Evolutionary conservation across 2,329 filamentous ascomycete species (phyloP).

Genomic region (Aspergillus sergii): DNA sequence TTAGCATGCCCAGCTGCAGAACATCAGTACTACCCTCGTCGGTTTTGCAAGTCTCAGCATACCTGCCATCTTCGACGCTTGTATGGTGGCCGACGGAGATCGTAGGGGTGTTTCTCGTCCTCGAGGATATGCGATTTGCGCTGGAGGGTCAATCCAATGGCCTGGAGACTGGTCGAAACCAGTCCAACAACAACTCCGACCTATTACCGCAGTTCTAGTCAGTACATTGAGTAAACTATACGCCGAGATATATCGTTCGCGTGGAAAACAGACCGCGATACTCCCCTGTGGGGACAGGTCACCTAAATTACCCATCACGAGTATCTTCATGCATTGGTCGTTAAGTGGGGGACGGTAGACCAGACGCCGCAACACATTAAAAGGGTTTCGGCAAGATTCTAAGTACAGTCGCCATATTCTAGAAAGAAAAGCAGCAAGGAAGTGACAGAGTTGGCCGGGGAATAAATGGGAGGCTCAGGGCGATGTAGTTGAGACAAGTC

Average conservation of each 20-base stretch:
- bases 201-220: slow-evolving; percentile 48
- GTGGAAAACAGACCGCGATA: slow-evolving; percentile 64
- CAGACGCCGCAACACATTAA: slow-evolving; percentile 17
- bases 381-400: slow-evolving; percentile 8
- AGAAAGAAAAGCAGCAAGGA: neutral
- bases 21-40: slow-evolving; percentile 24
- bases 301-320: slow-evolving; percentile 69
- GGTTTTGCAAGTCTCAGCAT: slow-evolving; percentile 6
- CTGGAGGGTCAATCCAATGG: slow-evolving; percentile 90
- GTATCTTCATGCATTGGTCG: slow-evolving; percentile 39
- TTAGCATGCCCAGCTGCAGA: slow-evolving; percentile 76
- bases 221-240: slow-evolving; percentile 12
- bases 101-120: slow-evolving; percentile 82
- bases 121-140: slow-evolving; percentile 98
- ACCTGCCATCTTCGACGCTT: slow-evolving; percentile 89
- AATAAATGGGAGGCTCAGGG: neutral
- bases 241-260: neutral
- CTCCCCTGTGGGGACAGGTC: slow-evolving; percentile 77
- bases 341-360: slow-evolving; percentile 16
- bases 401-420: slow-evolving; percentile 14
- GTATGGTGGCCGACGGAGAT: slow-evolving; percentile 82
- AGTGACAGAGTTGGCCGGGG: neutral
- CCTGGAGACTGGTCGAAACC: slow-evolving; percentile 91
- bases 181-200: slow-evolving; percentile 92
- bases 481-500: slow-evolving; percentile 8